Conservation (phyloP, 2,329 filamentous ascomycete genomes). For the Claviceps arundinis region DNA sequence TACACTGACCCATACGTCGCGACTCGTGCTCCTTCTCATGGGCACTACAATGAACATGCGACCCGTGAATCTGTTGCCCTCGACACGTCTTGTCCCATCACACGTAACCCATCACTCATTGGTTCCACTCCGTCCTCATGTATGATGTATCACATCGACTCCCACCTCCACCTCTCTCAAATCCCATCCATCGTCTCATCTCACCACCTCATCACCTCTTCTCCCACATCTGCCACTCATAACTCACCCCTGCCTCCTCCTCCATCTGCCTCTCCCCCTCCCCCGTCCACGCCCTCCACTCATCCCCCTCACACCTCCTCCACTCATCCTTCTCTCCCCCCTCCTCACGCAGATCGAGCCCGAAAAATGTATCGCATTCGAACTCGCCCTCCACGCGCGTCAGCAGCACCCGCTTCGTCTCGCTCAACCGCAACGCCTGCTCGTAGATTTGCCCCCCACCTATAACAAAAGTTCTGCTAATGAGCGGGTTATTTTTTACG, state of each 20-base stretch:
- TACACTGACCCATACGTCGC: too few species aligned
- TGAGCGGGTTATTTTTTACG: constrained; percentile 22
- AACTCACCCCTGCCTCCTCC: constrained; percentile 48
- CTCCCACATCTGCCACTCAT: constrained; percentile 67
- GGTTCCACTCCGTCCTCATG: too few species aligned
- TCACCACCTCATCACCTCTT: constrained; percentile 17
- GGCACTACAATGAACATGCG: too few species aligned
- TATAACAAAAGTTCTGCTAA: constrained; percentile 67
- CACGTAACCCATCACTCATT: too few species aligned
- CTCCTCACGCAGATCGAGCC: constrained; percentile 37
- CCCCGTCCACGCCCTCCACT: constrained; percentile 51
- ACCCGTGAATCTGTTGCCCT: too few species aligned
- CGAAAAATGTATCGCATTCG: constrained; percentile 66
- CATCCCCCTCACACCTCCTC: constrained; percentile 35
- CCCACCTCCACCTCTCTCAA: too few species aligned
- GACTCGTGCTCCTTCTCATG: too few species aligned
- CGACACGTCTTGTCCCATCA: too few species aligned
- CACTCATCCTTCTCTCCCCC: constrained; percentile 30
- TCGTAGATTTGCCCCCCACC: constrained; percentile 80
- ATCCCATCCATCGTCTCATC: too few species aligned
- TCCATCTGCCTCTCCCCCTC: constrained; percentile 31
- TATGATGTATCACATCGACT: too few species aligned
- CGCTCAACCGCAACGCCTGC: constrained; percentile 46
- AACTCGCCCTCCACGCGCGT: constrained; percentile 57
- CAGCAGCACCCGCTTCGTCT: constrained; percentile 51